Evolutionary conservation across 2,329 filamentous ascomycete genomes (phyloP), one percentile per base, ranked within the genome.

Genomic region (Delphinella strobiligena): DNA sequence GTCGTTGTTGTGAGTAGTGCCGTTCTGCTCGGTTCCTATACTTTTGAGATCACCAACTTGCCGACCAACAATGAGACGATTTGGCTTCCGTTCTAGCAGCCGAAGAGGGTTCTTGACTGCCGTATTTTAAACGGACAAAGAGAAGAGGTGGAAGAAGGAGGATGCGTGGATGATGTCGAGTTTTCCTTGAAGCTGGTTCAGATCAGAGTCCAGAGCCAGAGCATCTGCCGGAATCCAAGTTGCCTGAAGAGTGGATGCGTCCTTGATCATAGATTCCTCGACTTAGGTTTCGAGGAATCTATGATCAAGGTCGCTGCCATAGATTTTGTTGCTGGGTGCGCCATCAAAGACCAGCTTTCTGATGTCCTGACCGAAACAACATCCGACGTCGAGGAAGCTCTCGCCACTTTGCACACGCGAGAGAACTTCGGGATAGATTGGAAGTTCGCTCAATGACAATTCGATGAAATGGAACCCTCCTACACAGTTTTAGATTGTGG

Each of bases 401-500:
- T 34, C 49, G 43, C 45, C 51, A 35, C 5, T 32, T 31, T 43
- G 47, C 22, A 55, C 43, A 30, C 34, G 49, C 31, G 31, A 14
- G 2, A 52, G 32, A 17, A 55, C 51, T 22, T 48, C 45, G 8
- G 48, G 41, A 47, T 60, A 68, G 27, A 47, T 50, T 36, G 49
- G 51, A 40, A 27, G 54, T 14, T 51, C 55, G 1, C 58, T 43
- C 4, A 67, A 47, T 33, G 60, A 56, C 11, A 66, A 58, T 31
- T 62, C 56, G 1, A 68, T 51, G 46, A 67, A 68, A 17, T 60
- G 57, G 45, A 62, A n/a, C n/a, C n/a, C n/a, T n/a, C n/a, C n/a
- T n/a, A n/a, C n/a, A n/a, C n/a, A n/a, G n/a, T n/a, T n/a, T n/a
- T n/a, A n/a, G n/a, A n/a, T n/a, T n/a, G n/a, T n/a, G n/a, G n/a